phyloP scores from a whole-genome alignment of 495 filamentous ascomycete species.

The Hypoxylon lienhwacheense region DNA sequence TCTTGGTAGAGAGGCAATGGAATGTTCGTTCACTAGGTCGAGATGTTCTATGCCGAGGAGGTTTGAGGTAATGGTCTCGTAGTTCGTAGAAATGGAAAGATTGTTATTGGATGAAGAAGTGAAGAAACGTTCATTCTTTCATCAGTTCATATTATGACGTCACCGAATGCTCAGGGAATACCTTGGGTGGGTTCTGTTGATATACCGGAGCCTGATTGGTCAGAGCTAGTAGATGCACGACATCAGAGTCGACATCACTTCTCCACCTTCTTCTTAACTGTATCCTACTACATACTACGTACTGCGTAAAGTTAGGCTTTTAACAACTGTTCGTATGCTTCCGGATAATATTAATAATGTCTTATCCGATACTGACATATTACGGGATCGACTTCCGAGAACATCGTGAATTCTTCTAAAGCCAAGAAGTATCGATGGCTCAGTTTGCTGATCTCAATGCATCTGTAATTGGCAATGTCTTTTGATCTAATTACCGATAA shows the following conservation, averaged over 20 bases:
- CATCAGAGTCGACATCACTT: conserved; percentile 26
- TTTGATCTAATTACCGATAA: too few relatives aligned
- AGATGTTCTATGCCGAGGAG: conserved; percentile 12
- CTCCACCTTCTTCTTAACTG: conserved; percentile 18
- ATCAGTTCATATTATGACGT: conserved; percentile 23
- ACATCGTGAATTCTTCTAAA: too few relatives aligned
- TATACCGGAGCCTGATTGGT: conserved; percentile 19
- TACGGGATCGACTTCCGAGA: too few relatives aligned
- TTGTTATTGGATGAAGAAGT: conserved; percentile 20
- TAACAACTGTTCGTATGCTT: too few relatives aligned
- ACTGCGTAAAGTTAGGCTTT: too few relatives aligned
- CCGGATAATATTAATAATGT: too few relatives aligned
- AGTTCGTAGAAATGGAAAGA: conserved; percentile 23
- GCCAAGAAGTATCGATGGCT: too few relatives aligned
- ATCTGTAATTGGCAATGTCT: too few relatives aligned
- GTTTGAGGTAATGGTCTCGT: conserved; percentile 30
- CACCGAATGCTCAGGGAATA: conserved; percentile 20
- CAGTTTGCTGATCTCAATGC: too few relatives aligned
- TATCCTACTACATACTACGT: too few relatives aligned
- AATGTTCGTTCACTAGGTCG: conserved; percentile 1
- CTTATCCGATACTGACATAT: too few relatives aligned
- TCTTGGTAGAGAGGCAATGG: conserved; percentile 1
- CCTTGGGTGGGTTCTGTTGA: conserved; percentile 11
- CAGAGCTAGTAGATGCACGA: not conserved
- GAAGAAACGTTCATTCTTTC: conserved; percentile 17